Evolutionary conservation across 495 filamentous ascomycete species (phyloP).

Genomic region (Penicillium robsamsonii): DNA sequence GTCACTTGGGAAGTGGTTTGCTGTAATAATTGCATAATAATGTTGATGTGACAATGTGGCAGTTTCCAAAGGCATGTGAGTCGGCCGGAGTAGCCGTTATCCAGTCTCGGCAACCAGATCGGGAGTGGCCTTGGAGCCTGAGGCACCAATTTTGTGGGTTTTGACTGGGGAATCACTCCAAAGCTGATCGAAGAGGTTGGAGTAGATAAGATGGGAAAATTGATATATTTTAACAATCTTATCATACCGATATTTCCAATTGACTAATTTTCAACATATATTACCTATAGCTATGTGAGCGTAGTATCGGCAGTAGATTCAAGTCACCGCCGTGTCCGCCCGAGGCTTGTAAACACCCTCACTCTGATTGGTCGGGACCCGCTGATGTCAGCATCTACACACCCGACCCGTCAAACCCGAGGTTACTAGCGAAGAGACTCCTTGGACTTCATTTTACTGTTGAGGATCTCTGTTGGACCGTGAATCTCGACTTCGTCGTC

Average conservation of each 20-base stretch:
- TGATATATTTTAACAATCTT: neutral
- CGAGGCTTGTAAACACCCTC: constrained; percentile 46
- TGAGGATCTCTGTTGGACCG: constrained; percentile 12
- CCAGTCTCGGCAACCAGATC: constrained; percentile 16
- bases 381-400: constrained; percentile 35
- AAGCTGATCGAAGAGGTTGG: neutral
- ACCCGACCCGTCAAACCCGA: constrained; percentile 42
- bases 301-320: constrained; percentile 12
- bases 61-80: constrained; percentile 14
- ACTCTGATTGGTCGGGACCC: constrained; percentile 34
- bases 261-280: neutral
- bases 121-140: constrained; percentile 21
- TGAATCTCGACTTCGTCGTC: constrained; percentile 10
- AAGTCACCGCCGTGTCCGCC: constrained; percentile 42
- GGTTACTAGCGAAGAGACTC: constrained; percentile 39
- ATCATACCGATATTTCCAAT: neutral
- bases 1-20: neutral
- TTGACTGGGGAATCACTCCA: constrained; percentile 2
- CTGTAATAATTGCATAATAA: neutral
- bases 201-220: neutral
- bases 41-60: neutral
- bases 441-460: constrained; percentile 35
- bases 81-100: constrained; percentile 7
- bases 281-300: neutral
- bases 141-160: constrained; percentile 5